These are phyloP conservation scores for Oryza glaberrima DNA, from an alignment of 176 grass and related monocot genomes.

Conservation along the genomic window DNA sequence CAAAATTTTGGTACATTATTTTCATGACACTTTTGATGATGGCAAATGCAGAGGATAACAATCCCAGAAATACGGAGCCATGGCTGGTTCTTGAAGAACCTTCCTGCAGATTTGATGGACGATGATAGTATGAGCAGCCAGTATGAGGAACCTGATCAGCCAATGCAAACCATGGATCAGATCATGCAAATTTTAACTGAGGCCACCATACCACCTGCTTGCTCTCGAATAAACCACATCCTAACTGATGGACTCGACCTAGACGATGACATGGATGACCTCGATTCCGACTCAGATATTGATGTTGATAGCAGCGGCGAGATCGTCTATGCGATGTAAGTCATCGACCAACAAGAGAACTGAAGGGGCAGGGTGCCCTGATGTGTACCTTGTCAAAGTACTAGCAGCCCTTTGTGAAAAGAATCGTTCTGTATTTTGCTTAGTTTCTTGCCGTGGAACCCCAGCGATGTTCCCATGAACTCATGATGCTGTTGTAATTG, in stretches of 20 bases:
- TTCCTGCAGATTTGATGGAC: constrained; percentile 71
- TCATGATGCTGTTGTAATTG: constrained; percentile 37
- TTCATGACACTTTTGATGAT: constrained; percentile 4
- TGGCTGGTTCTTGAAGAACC: constrained; percentile 76
- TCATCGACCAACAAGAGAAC: background rate
- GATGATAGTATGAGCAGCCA: constrained; percentile 67
- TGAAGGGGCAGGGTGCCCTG: constrained; percentile 31
- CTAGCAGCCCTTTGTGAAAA: constrained; percentile 46
- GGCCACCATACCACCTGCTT: constrained; percentile 71
- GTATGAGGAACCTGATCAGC: constrained; percentile 76
- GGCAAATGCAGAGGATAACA: constrained; percentile 59
- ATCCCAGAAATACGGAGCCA: constrained; percentile 70
- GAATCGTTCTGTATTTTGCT: constrained; percentile 30
- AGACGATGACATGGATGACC: constrained; percentile 79
- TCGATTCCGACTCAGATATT: constrained; percentile 65
- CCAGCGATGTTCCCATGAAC: background rate
- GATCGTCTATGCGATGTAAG: constrained; percentile 76
- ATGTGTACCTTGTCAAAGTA: constrained; percentile 43
- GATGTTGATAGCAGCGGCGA: constrained; percentile 80
- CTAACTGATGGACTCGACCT: constrained; percentile 57
- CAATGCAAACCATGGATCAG: constrained; percentile 82
- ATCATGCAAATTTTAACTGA: constrained; percentile 82
- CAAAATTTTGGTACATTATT: background rate
- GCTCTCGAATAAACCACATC: constrained; percentile 64
- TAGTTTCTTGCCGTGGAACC: constrained; percentile 4